Conservation (phyloP, 139 green algal genomes). For the Volvox africanus region DNA sequence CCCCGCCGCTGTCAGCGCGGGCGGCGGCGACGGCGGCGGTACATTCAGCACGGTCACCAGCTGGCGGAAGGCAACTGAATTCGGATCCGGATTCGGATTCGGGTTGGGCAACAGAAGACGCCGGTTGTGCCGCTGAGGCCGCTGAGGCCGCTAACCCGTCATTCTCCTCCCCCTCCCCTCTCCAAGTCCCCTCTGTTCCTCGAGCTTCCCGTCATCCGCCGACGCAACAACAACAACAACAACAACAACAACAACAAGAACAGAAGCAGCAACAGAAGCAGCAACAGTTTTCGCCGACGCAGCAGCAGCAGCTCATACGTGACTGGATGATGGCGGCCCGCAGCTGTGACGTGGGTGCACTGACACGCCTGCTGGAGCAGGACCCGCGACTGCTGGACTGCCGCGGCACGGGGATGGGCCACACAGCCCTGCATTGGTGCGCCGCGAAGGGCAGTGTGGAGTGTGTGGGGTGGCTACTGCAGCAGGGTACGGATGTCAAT, state of each 20-base stretch:
- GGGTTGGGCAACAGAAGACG: no score
- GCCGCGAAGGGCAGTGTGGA: constrained; percentile 57
- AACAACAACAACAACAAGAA: neutral
- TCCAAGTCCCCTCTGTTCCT: neutral
- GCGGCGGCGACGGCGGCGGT: no score
- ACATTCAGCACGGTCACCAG: no score
- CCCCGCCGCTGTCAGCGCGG: no score
- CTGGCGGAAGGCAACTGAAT: no score
- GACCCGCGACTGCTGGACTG: constrained; percentile 51
- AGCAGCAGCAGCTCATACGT: neutral
- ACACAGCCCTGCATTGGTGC: constrained; percentile 75
- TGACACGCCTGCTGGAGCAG: constrained; percentile 17
- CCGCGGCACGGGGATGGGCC: constrained; percentile 52
- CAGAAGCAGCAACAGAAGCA: neutral
- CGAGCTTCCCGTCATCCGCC: neutral
- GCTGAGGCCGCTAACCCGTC: neutral
- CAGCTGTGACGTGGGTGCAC: constrained; percentile 21
- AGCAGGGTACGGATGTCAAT: constrained; percentile 44
- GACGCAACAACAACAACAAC: neutral
- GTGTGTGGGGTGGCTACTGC: constrained; percentile 60
- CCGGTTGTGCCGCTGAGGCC: neutral
- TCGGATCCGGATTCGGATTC: no score
- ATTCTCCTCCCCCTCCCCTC: neutral
- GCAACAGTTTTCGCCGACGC: neutral
- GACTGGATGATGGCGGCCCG: constrained; percentile 46